Percentiles rank a stretch among this genome's conserved stretches.
Conservation (phyloP, 1,284 basidiomycete genomes). For the Clitocybe nebularis region DNA sequence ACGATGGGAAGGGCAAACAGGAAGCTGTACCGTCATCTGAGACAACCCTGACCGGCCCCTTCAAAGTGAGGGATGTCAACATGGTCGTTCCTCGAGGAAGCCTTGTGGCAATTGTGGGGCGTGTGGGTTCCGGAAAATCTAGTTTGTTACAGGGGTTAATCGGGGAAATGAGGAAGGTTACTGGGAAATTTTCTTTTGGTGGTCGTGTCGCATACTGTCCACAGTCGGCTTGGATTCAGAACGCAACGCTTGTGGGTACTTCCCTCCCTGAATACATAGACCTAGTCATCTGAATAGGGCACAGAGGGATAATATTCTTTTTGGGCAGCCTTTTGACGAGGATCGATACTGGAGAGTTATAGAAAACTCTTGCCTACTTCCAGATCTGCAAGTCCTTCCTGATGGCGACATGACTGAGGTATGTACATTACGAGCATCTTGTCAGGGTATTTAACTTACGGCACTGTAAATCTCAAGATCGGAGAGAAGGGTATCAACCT, state of each 20-base stretch:
- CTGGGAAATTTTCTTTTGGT: constrained; percentile 56
- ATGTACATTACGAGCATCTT: constrained; percentile 13
- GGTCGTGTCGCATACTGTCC: constrained; percentile 73
- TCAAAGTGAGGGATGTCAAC: constrained; percentile 50
- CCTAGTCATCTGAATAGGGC: background rate
- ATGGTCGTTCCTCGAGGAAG: constrained; percentile 55
- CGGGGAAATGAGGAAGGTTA: constrained; percentile 65
- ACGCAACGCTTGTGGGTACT: constrained; percentile 60
- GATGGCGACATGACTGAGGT: constrained; percentile 75
- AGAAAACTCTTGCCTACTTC: constrained; percentile 56
- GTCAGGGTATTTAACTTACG: constrained; percentile 8
- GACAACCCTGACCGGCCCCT: constrained; percentile 26
- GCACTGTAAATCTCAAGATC: constrained; percentile 39
- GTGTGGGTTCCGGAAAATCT: constrained; percentile 66
- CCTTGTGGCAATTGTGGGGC: constrained; percentile 64
- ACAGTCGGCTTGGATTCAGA: constrained; percentile 83
- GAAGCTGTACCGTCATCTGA: constrained; percentile 10
- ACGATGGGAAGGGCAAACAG: constrained; percentile 17
- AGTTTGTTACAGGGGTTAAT: constrained; percentile 68
- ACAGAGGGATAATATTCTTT: constrained; percentile 62
- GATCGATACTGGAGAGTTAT: constrained; percentile 66
- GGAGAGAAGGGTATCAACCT: constrained; percentile 64
- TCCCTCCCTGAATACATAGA: background rate
- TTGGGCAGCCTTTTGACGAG: constrained; percentile 68
- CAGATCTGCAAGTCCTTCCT: constrained; percentile 69